Evolutionary conservation across 2,329 filamentous ascomycete genomes (phyloP).

Genomic region (Cadophora sp.): DNA sequence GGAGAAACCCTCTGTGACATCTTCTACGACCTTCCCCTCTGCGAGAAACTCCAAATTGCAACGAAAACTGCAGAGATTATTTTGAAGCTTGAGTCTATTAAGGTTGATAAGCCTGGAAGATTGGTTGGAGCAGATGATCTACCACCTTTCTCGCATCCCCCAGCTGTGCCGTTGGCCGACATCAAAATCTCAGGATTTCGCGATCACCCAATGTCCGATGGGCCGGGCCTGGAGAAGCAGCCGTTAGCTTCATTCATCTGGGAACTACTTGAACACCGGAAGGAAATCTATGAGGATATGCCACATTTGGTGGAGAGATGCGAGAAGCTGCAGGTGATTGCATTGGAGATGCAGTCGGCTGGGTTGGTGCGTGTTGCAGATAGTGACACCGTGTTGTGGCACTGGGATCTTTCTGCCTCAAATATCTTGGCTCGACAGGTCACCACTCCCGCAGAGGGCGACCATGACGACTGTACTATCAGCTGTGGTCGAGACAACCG

Average conservation of each 20-base stretch:
- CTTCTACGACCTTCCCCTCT: slow-evolving; percentile 23
- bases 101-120: slow-evolving; percentile 18
- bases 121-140: slow-evolving; percentile 12
- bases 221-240: slow-evolving; percentile 13
- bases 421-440: slow-evolving; percentile 26
- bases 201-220: slow-evolving; percentile 8
- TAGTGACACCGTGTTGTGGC: slow-evolving; percentile 24
- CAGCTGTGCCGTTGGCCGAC: not conserved
- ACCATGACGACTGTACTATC: no score
- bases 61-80: slow-evolving; percentile 24
- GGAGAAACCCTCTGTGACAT: slow-evolving; percentile 17
- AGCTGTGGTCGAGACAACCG: no score
- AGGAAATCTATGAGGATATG: not conserved
- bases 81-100: slow-evolving; percentile 20
- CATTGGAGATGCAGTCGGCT: slow-evolving; percentile 26
- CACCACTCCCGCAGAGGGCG: not conserved
- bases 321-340: slow-evolving; percentile 4
- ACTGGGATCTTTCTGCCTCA: slow-evolving; percentile 32
- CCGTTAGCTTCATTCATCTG: slow-evolving; percentile 11
- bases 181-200: slow-evolving; percentile 22
- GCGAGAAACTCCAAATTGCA: slow-evolving; percentile 30
- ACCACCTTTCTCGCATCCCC: not conserved
- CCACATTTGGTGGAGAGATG: not conserved
- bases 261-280: slow-evolving; percentile 17
- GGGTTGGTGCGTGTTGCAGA: slow-evolving; percentile 22